Evolutionary conservation across 257 asterid species (phyloP).

Genomic region (Eustoma russellianum): DNA sequence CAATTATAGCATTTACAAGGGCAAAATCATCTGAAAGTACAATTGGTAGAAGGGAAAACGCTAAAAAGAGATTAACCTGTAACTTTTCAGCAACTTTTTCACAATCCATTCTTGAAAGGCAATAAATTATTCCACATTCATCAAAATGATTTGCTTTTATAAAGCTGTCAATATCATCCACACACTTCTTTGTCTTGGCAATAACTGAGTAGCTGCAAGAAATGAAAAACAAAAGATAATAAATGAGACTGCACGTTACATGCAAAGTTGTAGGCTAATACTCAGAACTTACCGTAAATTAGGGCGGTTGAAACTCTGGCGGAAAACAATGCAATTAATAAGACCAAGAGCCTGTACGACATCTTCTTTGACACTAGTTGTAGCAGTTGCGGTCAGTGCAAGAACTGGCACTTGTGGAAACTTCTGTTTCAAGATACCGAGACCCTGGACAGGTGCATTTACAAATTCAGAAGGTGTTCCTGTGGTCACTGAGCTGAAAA

Average conservation of each 20-base stretch:
- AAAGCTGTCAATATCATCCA: slow-evolving; percentile 74
- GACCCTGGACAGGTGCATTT: slow-evolving; percentile 51
- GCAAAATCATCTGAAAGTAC: background rate
- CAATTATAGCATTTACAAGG: background rate
- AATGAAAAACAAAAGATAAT: slow-evolving; percentile 19
- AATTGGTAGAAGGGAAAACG: background rate
- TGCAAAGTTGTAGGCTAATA: background rate
- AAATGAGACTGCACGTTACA: background rate
- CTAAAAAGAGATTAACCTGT: slow-evolving; percentile 41
- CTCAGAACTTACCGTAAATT: slow-evolving; percentile 56
- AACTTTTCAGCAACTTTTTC: slow-evolving; percentile 88
- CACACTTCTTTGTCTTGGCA: slow-evolving; percentile 86
- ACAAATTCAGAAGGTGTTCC: slow-evolving; percentile 14
- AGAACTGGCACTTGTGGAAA: slow-evolving; percentile 83
- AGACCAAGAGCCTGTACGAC: slow-evolving; percentile 99
- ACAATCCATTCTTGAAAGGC: slow-evolving; percentile 95
- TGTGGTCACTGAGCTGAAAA: background rate
- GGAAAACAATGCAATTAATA: slow-evolving; percentile 78
- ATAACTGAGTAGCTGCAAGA: slow-evolving; percentile 81
- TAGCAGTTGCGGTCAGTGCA: slow-evolving; percentile 98
- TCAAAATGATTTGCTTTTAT: slow-evolving; percentile 72
- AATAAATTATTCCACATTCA: slow-evolving; percentile 92
- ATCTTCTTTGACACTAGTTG: slow-evolving; percentile 92
- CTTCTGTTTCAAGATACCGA: slow-evolving; percentile 86
- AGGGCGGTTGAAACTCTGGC: slow-evolving; percentile 95